Conservation (phyloP, 257 asterid genomes). For the Leptodermis oblonga region DNA sequence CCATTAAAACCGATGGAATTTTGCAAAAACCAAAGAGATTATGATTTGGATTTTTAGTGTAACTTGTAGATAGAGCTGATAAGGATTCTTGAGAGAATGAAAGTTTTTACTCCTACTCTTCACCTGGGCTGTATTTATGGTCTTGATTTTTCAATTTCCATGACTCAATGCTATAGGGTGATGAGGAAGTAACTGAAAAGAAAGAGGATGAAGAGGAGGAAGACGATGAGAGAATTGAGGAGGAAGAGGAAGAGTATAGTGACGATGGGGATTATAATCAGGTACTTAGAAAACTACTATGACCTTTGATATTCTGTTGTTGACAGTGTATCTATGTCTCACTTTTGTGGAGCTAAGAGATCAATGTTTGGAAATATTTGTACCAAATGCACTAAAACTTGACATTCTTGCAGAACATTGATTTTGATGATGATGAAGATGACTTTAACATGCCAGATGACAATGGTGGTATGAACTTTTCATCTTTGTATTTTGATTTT, state of each 20-base stretch:
- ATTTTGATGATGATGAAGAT: constrained; percentile 76
- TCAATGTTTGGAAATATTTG: background rate
- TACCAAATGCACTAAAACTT: constrained; percentile 6
- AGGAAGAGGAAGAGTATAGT: constrained; percentile 51
- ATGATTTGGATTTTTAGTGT: background rate
- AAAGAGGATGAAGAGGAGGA: constrained; percentile 59
- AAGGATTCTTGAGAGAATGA: constrained; percentile 6
- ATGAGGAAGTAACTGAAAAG: constrained; percentile 32
- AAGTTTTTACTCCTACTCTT: background rate
- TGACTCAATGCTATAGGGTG: constrained; percentile 33
- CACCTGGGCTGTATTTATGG: background rate
- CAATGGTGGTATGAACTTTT: constrained; percentile 35
- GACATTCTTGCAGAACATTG: constrained; percentile 33
- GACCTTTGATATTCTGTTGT: background rate
- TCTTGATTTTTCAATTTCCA: background rate
- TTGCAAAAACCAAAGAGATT: background rate
- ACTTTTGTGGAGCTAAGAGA: background rate
- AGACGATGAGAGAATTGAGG: constrained; percentile 41
- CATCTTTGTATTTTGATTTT: too few species aligned
- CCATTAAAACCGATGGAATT: background rate
- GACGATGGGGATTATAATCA: constrained; percentile 65
- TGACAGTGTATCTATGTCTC: background rate
- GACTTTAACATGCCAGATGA: constrained; percentile 59
- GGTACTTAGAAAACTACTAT: constrained; percentile 30
- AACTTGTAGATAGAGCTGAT: background rate